phyloP scores from a whole-genome alignment of 768 basidiomycete genomes.

The Collybia sp. region DNA sequence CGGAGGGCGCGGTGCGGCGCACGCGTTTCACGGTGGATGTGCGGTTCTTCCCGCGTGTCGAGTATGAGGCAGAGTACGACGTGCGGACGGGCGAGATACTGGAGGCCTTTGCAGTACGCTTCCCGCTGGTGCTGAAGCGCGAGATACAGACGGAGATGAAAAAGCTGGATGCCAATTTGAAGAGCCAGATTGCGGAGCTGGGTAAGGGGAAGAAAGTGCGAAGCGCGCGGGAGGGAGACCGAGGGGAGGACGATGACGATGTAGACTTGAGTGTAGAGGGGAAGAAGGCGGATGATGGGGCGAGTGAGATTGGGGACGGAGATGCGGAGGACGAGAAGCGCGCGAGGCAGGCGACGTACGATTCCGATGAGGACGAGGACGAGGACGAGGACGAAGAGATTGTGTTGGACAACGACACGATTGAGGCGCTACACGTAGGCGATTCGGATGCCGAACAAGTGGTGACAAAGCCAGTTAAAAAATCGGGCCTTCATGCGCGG shows the following conservation, averaged over 20 bases:
- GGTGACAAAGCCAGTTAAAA: conserved; percentile 17
- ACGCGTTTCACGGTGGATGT: conserved; percentile 81
- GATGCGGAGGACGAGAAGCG: conserved; percentile 81
- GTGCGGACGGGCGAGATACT: conserved; percentile 71
- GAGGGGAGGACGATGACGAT: conserved; percentile 47
- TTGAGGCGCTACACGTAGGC: conserved; percentile 61
- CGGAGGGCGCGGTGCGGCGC: conserved; percentile 62
- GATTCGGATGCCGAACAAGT: conserved; percentile 36
- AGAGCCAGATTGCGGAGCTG: conserved; percentile 71
- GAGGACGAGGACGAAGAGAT: conserved; percentile 44
- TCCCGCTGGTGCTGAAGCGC: conserved; percentile 77
- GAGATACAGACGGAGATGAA: conserved; percentile 87
- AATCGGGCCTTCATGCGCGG: conserved; percentile 30
- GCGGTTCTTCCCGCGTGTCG: conserved; percentile 79
- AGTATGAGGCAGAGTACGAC: conserved; percentile 83
- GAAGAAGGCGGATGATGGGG: conserved; percentile 53
- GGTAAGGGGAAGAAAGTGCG: conserved; percentile 71
- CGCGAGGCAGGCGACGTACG: conserved; percentile 68
- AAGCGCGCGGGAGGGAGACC: conserved; percentile 48
- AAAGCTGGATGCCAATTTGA: conserved; percentile 74
- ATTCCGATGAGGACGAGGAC: conserved; percentile 55
- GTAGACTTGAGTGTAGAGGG: conserved; percentile 12
- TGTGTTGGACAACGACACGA: conserved; percentile 51
- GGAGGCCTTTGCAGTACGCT: conserved; percentile 62
- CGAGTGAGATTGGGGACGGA: conserved; percentile 75